Evolutionary conservation across 2,329 filamentous ascomycete species (phyloP).

Genomic region (Penicillium sp.): DNA sequence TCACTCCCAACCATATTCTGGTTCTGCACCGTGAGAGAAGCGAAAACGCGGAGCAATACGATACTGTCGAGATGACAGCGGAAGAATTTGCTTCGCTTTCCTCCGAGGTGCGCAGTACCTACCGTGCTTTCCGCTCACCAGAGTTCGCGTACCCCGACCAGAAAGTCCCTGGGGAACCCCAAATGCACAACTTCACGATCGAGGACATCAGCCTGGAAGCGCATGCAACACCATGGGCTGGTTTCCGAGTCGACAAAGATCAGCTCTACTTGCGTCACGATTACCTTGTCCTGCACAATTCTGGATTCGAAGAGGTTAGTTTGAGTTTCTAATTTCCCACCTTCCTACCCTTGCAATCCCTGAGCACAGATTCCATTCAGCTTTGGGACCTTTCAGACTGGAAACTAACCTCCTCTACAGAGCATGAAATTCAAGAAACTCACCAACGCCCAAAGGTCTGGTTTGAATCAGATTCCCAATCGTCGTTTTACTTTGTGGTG

Average conservation of each 20-base stretch:
- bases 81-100: constrained; percentile 40
- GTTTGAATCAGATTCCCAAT: constrained; percentile 97
- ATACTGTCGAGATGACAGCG: constrained; percentile 45
- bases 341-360: neutral
- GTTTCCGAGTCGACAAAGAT: constrained; percentile 48
- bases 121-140: constrained; percentile 34
- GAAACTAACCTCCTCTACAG: constrained; percentile 1
- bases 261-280: constrained; percentile 49
- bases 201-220: constrained; percentile 37
- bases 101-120: constrained; percentile 30
- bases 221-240: constrained; percentile 44
- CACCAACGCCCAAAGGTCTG: constrained; percentile 91
- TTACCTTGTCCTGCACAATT: constrained; percentile 45
- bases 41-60: constrained; percentile 18
- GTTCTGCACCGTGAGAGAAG: neutral
- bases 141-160: constrained; percentile 25
- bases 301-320: constrained; percentile 44
- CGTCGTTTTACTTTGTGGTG: constrained; percentile 98
- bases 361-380: no score
- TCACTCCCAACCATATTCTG: neutral
- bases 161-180: constrained; percentile 8
- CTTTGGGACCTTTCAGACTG: no score
- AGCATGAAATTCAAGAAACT: constrained; percentile 98
- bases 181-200: neutral
- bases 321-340: neutral